Evolutionary conservation across 805 yeast genomes (phyloP), one percentile per base, ranked within the genome.

Genomic region (Ogataea wickerhamii): DNA sequence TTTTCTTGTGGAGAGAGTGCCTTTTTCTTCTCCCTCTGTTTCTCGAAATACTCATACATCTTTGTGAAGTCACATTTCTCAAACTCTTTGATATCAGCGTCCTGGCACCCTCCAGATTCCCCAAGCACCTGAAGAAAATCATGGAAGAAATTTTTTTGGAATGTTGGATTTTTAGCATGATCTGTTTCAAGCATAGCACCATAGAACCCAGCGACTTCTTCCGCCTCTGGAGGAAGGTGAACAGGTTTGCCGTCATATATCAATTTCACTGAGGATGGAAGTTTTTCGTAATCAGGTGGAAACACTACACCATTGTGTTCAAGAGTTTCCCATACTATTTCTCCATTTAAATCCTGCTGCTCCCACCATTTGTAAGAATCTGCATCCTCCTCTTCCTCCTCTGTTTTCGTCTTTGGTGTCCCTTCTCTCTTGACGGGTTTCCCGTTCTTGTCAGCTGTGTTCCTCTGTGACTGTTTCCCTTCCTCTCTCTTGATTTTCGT

Each of bases 121-220:
- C 78, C 62, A 42, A 91, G 56, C 0, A 89, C 93, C 40, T 70
- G 61, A 28, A 66, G 43, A 55, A 89, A 89, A 61, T 91, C 98
- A 8, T 69, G 57, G 52, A 91, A 91, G 66, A 91, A 91, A 60
- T 91, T 91, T 55, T 79, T 76, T 48, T 82, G 95, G 60, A 91
- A 91, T 0, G 77, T 79, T 0, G 94, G 88, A 55, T 88, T 91
- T 45, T 80, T 74, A 10, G 88, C 93, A 62, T 91, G 96, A 48
- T 91, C 96, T 1, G 88, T 74, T 47, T 86, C 88, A 30, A 89
- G 46, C 77, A 91, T 72, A 5, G 96, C 96, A 7, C 83, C 98
- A 60, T 73, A 91, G 55, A 88, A 91, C 0, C 96, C 97, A 0
- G 97, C 98, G 24, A 91, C 96, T 61, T 91, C 98, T 63, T 91